Evolutionary conservation across 2,329 filamentous ascomycete species (phyloP).

Genomic region (Colletotrichum tabaci): DNA sequence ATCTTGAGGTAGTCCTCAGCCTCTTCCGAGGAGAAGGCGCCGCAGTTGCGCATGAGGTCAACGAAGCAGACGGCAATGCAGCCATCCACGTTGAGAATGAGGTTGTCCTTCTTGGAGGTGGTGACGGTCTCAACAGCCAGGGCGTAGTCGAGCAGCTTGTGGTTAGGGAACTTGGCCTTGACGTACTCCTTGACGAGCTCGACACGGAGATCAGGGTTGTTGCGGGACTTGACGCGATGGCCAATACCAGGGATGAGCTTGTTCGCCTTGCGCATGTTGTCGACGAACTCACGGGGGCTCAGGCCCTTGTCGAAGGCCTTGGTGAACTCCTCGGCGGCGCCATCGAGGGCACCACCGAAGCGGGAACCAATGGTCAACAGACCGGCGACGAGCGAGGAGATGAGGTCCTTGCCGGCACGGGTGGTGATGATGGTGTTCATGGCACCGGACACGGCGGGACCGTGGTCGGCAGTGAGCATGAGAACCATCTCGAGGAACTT

Average conservation of each 20-base stretch:
- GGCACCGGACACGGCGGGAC: constrained; percentile 97
- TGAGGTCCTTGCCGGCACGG: constrained; percentile 98
- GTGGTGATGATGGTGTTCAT: constrained; percentile 99
- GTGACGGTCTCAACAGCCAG: constrained; percentile 98
- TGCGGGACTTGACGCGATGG: constrained; percentile 99
- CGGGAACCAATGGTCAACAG: constrained; percentile 97
- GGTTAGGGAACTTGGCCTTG: constrained; percentile 95
- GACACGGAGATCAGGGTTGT: constrained; percentile 99
- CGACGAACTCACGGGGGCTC: constrained; percentile 98
- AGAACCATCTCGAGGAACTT: constrained; percentile 99
- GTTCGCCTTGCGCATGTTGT: constrained; percentile 99
- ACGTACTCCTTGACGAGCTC: constrained; percentile 99
- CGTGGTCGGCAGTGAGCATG: constrained; percentile 99
- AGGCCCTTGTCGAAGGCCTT: constrained; percentile 98
- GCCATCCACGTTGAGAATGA: constrained; percentile 99
- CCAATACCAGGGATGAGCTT: constrained; percentile 99
- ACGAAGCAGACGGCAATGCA: constrained; percentile 99
- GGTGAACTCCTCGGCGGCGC: constrained; percentile 98
- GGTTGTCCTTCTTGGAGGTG: constrained; percentile 99
- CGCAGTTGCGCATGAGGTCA: constrained; percentile 96
- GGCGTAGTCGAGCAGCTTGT: constrained; percentile 99
- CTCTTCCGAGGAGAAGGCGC: constrained; percentile 95
- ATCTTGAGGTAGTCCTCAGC: constrained; percentile 99
- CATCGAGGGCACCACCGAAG: constrained; percentile 98
- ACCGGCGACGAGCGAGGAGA: constrained; percentile 95